Base-by-base conservation (phyloP, 345 rosid species). In the Hibiscus syriacus region DNA sequence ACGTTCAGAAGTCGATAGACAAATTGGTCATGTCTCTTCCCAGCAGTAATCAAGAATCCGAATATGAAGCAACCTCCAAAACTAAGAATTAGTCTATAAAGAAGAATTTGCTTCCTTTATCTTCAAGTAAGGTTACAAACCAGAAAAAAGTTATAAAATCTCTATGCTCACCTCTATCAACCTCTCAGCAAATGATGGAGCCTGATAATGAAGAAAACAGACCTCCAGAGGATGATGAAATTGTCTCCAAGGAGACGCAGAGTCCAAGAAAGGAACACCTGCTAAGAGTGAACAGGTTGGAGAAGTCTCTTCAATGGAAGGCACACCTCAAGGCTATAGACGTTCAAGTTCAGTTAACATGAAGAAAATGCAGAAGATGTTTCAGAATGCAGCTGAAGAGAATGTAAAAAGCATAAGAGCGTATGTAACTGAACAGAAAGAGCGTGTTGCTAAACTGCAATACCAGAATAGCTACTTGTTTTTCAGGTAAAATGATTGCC, bases 391-490 rank as follows among this genome's bases (percentile, higher is more conserved):
- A 45, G 99, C 99, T 20, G 99, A 93, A 81, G 99, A 93, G 83
- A 93, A 93, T 64, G 99, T 93, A 60, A 85, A 96, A 83, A 90
- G 89, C 83, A 93, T 93, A 74, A 80, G 96, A 79, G 79, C 94
- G 26, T 93, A 93, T 67, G 99, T 93, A 46, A 93, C 97, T 0
- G 96, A 90, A 77, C 83, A 90, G 74, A 93, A 93, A 79, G 99
- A 93, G 79, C 96, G 96, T 11, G 94, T 93, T 55, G 99, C 99
- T 11, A 93, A 93, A 73, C 74, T 95, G 77, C 99, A 95, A 78
- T 95, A 95, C 80, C 99, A 95, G 80, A 95, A 95, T 98, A 95
- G 76, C 88, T 95, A 22, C 98, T 95, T 72, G 99, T 95, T 81
- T 87, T 96, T 76, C 99, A 93, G 98, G 98, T 90, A 74, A 16